phyloP scores from a whole-genome alignment of 257 asterid species.

The Plantago ovata region DNA sequence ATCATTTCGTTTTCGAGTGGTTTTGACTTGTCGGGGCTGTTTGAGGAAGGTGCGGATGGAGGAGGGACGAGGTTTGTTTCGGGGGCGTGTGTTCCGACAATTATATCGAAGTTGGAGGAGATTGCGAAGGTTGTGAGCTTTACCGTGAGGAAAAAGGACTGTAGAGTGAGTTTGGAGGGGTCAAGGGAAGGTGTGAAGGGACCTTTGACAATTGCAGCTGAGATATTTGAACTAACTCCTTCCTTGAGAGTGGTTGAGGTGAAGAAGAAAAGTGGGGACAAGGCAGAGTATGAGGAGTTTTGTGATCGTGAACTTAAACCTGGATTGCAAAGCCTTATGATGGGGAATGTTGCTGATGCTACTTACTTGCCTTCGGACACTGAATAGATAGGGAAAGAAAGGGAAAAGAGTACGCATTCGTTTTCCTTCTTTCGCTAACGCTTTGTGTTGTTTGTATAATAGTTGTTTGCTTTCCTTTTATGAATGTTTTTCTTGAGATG shows the following conservation, averaged over 20 bases:
- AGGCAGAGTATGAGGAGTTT: slow-evolving; percentile 3
- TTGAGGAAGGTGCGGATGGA: slow-evolving; percentile 11
- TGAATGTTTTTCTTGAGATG: neutral
- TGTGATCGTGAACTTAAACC: slow-evolving; percentile 4
- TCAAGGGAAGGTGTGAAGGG: slow-evolving; percentile 12
- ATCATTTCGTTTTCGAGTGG: slow-evolving; percentile 13
- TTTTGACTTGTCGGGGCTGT: slow-evolving; percentile 14
- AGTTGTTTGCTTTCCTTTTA: neutral
- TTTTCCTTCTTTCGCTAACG: slow-evolving; percentile 30
- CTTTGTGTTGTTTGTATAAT: slow-evolving; percentile 4
- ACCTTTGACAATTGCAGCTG: slow-evolving; percentile 13
- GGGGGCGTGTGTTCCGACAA: neutral
- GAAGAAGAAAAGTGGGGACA: slow-evolving; percentile 14
- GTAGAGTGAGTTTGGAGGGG: slow-evolving; percentile 11
- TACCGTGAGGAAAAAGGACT: slow-evolving; percentile 15
- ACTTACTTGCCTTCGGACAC: neutral
- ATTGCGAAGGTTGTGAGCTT: slow-evolving; percentile 11
- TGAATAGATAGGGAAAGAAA: neutral
- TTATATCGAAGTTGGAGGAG: slow-evolving; percentile 11
- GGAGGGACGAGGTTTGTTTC: slow-evolving; percentile 11
- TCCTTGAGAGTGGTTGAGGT: slow-evolving; percentile 11
- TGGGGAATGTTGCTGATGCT: slow-evolving; percentile 4
- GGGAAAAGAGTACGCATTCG: slow-evolving; percentile 3
- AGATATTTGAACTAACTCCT: slow-evolving; percentile 14
- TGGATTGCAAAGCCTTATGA: slow-evolving; percentile 14